These are phyloP conservation scores for Kodamaea alishanica DNA, from an alignment of 1,139 yeast species.

Conservation along the genomic window DNA sequence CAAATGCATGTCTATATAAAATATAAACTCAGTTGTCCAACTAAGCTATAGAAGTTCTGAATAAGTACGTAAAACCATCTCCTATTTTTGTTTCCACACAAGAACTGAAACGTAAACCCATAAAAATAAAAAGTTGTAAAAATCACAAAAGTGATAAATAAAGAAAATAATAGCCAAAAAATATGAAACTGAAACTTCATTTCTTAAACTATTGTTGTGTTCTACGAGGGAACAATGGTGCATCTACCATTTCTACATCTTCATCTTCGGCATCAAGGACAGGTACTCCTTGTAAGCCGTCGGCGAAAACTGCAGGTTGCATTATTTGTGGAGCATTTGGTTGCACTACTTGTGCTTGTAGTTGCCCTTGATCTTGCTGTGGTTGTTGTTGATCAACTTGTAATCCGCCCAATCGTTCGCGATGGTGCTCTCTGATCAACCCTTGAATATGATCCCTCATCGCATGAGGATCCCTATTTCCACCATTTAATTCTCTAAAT, in stretches of 20 bases:
- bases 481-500: constrained; percentile 32
- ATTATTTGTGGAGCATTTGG: constrained; percentile 42
- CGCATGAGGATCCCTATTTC: constrained; percentile 35
- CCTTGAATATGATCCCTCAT: constrained; percentile 36
- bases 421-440: constrained; percentile 25
- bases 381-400: constrained; percentile 10
- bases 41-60: too few relatives aligned
- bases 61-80: too few relatives aligned
- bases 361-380: constrained; percentile 6
- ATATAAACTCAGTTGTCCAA: too few relatives aligned
- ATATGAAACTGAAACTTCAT: too few relatives aligned
- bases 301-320: constrained; percentile 44
- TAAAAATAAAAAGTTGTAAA: too few relatives aligned
- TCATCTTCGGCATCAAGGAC: constrained; percentile 32
- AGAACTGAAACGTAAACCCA: too few relatives aligned
- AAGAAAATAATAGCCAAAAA: too few relatives aligned
- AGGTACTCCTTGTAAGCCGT: constrained; percentile 26
- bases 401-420: constrained; percentile 10
- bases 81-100: too few relatives aligned
- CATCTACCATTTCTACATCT: constrained; percentile 37
- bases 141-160: too few relatives aligned
- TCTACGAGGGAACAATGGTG: constrained; percentile 17
- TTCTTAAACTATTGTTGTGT: not conserved
- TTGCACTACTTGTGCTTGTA: constrained; percentile 1
- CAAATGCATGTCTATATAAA: too few relatives aligned